Percentiles rank a stretch among this genome's conserved stretches.
Evolutionary conservation across 2,329 filamentous ascomycete genomes (phyloP).

Genomic region (Clonostachys rhizophaga): DNA sequence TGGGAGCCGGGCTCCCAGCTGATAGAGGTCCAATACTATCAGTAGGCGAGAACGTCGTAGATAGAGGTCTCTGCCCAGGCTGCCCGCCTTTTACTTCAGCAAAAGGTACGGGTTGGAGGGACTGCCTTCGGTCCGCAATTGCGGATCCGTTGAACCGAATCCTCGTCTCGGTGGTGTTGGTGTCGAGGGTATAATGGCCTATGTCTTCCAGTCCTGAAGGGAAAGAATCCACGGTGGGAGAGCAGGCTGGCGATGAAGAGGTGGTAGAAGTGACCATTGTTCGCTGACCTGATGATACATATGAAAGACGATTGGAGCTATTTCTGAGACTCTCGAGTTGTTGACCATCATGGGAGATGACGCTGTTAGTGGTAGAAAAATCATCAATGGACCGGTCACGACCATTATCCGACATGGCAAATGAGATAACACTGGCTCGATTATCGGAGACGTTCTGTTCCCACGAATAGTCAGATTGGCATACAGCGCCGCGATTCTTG

Average conservation of each 20-base stretch:
- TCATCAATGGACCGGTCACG: slow-evolving; percentile 44
- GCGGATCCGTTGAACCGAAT: slow-evolving; percentile 47
- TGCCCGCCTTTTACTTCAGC: slow-evolving; percentile 21
- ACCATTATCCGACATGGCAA: slow-evolving; percentile 11
- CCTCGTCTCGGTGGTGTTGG: slow-evolving; percentile 24
- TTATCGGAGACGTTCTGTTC: neutral
- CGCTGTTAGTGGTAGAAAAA: slow-evolving; percentile 51
- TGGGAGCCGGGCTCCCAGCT: slow-evolving; percentile 28
- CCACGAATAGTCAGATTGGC: slow-evolving; percentile 1
- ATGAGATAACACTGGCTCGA: slow-evolving; percentile 8
- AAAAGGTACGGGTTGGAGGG: slow-evolving; percentile 40
- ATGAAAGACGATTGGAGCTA: slow-evolving; percentile 51
- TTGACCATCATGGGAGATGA: slow-evolving; percentile 53
- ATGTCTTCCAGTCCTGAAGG: slow-evolving; percentile 6
- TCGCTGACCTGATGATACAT: slow-evolving; percentile 55
- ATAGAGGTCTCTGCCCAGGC: neutral
- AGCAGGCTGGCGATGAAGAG: slow-evolving; percentile 52
- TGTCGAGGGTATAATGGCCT: slow-evolving; percentile 11
- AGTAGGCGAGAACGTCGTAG: neutral
- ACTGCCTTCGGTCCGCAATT: slow-evolving; percentile 45
- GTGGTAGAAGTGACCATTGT: slow-evolving; percentile 52
- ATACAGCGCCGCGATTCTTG: slow-evolving; percentile 8
- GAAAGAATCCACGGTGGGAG: slow-evolving; percentile 50
- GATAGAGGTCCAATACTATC: neutral
- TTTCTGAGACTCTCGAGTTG: slow-evolving; percentile 54